Base-by-base conservation (phyloP, 495 filamentous ascomycete genomes). In the Penicillium antarcticum region DNA sequence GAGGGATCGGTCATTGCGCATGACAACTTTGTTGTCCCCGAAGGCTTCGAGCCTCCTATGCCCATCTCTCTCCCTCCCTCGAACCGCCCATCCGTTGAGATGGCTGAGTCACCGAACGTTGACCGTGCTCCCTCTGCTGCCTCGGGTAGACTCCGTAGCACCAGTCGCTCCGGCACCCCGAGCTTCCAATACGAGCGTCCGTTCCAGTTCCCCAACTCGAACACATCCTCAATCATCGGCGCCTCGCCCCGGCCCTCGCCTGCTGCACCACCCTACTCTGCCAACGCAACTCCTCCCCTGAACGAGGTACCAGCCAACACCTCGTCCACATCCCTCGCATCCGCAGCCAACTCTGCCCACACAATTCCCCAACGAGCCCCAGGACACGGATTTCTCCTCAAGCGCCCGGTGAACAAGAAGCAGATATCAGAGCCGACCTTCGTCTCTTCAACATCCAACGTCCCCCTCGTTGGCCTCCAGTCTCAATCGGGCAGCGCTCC, bases 361-460 rank as follows among this genome's bases (percentile, higher is more conserved):
- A 40, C 48, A 1, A 43, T 58, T 17, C 58, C 66, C 18, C 63
- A 74, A 51, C 65, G 66, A 14, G 56, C 63, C 18, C 59, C 63
- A n/a, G 62, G 67, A 5, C 45, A 58, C 43, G 47, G 44, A 35
- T 49, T 53, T 46, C 67, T 71, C 18, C 74, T 66, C 47, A 94
- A 90, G 73, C 81, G 81, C 33, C 73, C 80, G 0, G 73, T 94
- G 41, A 85, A 82, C 58, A 91, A 92, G 60, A 72, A 78, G 31
- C 81, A 87, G 23, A 95, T 96, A 34, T 92, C 89, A 3, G 91
- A 94, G 55, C 91, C 91, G 0, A 87, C 80, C 0, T 87, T 95
- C 48, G 67, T 92, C n/a, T 87, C 82, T 31, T 81, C 79, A 17
- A 94, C 89, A 8, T 90, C 85, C 9, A 85, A 84, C 37, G 79